Base-by-base conservation (phyloP, 1,284 basidiomycete species). In the Ceratobasidium papillatum region DNA sequence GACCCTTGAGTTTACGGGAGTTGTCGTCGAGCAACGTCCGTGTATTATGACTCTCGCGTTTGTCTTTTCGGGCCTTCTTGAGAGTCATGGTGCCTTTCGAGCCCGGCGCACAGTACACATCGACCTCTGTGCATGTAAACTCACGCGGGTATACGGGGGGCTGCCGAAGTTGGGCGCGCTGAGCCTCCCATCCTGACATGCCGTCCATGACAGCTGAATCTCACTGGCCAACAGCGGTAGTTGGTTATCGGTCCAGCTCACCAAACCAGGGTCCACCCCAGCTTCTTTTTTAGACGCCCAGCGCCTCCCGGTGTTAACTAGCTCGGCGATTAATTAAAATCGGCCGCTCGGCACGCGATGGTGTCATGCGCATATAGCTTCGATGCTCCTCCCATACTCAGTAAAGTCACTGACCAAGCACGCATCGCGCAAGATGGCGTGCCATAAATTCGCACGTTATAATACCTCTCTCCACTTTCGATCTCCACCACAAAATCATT, bases 1-100 rank as follows among this genome's bases (percentile, higher is more conserved):
- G 74, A 90, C 91, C 91, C 86, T 87, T 91, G 76, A 91, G 80
- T 78, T 85, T 90, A 81, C 82, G 85, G 77, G 83, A 82, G 47
- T 85, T 84, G 41, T 85, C 82, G 63, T 76, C 77, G 17, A 72
- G 45, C 12, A 69, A 19, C 22, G 38, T 22, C 25, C 58, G 49
- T 8, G 69, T 4, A 36, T 25, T 61, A 45, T 72, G 68, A 59
- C 54, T 61, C 38, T 72, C 68, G 9, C 68, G 68, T 36, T 72
- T 72, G 68, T 72, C 68, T 19, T 61, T 72, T 25, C 68, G 54
- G 22, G 32, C 12, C n/a, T 72, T 72, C 43, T 72, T 72, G 41
- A 72, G 51, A 1, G 56, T 59, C 51, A 69, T 56, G 14, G 68
- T n/a, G 7, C 41, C 45, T 32, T 72, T 72, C 1, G 68, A 72